Conservation (phyloP, 768 basidiomycete genomes). For the Pleurotus platypus region DNA sequence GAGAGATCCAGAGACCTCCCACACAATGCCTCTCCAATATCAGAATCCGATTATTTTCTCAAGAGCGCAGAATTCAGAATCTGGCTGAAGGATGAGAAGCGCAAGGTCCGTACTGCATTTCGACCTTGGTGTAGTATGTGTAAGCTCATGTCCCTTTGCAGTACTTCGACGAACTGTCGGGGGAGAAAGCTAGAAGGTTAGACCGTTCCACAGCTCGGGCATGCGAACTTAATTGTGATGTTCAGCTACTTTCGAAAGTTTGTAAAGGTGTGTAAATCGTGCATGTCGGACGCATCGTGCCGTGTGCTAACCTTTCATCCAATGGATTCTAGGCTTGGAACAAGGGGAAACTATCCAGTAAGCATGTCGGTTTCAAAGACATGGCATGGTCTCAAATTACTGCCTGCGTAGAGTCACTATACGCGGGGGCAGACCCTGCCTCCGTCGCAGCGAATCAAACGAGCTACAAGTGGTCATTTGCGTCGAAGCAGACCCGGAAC, state of each 20-base stretch:
- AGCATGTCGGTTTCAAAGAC: slow-evolving; percentile 12
- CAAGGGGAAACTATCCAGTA: slow-evolving; percentile 67
- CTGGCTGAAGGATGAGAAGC: slow-evolving; percentile 76
- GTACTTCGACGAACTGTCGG: slow-evolving; percentile 86
- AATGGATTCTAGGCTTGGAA: slow-evolving; percentile 65
- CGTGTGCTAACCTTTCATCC: background rate
- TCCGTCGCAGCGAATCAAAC: slow-evolving; percentile 67
- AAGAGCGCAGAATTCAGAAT: slow-evolving; percentile 83
- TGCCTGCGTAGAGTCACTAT: slow-evolving; percentile 41
- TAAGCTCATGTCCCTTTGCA: slow-evolving; percentile 22
- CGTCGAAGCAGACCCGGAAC: slow-evolving; percentile 56
- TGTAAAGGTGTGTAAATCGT: slow-evolving; percentile 53
- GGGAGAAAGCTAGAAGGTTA: slow-evolving; percentile 77
- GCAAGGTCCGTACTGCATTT: slow-evolving; percentile 31
- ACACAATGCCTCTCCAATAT: slow-evolving; percentile 55
- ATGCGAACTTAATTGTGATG: slow-evolving; percentile 23
- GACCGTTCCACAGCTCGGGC: slow-evolving; percentile 18
- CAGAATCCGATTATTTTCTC: slow-evolving; percentile 84
- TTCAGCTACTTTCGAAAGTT: slow-evolving; percentile 90
- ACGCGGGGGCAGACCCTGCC: slow-evolving; percentile 58
- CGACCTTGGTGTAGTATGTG: background rate
- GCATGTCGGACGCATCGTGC: background rate
- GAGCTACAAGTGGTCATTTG: slow-evolving; percentile 86
- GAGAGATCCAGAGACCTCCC: slow-evolving; percentile 46
- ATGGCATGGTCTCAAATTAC: background rate